phyloP scores from a whole-genome alignment of 1,284 basidiomycete genomes.

The Puccinia triticina region DNA sequence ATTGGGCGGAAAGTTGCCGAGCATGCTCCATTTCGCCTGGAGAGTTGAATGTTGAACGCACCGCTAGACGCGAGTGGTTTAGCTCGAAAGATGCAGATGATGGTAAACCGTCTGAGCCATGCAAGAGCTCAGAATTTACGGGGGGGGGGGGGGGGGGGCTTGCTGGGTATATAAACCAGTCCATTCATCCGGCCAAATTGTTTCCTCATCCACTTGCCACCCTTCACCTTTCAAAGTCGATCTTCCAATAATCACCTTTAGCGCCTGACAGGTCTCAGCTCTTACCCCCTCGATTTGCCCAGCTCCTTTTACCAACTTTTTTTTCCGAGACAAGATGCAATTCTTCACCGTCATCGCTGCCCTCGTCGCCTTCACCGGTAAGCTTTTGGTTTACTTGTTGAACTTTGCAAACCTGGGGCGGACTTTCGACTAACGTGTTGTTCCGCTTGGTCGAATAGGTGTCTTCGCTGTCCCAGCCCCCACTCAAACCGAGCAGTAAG shows the following conservation, averaged over 20 bases:
- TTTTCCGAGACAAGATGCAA: constrained; percentile 6
- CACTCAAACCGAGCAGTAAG: not conserved
- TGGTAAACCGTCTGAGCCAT: not conserved
- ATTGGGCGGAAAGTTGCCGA: no score
- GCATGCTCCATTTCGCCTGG: no score
- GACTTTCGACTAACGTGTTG: not conserved
- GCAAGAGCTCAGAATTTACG: no score
- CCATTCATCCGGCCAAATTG: not conserved
- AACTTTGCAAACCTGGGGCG: no score
- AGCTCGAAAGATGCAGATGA: not conserved
- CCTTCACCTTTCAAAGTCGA: not conserved
- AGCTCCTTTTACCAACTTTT: not conserved
- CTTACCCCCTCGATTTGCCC: not conserved
- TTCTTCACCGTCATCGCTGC: not conserved
- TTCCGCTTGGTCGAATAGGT: not conserved
- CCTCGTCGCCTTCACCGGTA: not conserved
- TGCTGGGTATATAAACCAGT: not conserved
- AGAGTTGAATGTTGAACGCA: no score
- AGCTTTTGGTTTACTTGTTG: not conserved
- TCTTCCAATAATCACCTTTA: not conserved
- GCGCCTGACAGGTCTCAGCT: constrained; percentile 10
- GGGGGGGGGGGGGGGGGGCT: no score
- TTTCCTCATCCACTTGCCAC: not conserved
- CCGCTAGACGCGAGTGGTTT: no score
- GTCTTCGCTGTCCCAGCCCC: not conserved